Evolutionary conservation across 2,329 filamentous ascomycete genomes (phyloP), one percentile per base, ranked within the genome.

Genomic region (Penicillium crustosum): DNA sequence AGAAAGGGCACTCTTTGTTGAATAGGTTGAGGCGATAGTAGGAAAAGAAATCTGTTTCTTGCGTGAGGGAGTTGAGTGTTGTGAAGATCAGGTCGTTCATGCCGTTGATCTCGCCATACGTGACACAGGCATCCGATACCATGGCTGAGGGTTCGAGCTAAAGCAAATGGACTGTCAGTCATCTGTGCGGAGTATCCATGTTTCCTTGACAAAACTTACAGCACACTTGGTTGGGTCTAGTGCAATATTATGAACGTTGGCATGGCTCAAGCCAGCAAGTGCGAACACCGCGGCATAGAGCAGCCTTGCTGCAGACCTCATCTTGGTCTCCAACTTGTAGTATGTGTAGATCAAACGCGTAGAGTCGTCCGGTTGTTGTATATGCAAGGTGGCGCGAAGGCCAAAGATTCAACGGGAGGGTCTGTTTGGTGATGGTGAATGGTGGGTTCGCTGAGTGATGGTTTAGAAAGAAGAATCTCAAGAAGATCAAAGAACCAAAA

Each of bases 11-110:
- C 77, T 86, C 86, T 76, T 94, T 96, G 76, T 95, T 89, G 77
- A 91, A 99, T 21, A 99, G 83, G 74, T 97, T 97, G 45, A 99
- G 80, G 57, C 94, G 89, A 79, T 97, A 99, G 77, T 97, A 92
- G 53, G 93, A 93, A 78, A 99, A 99, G 83, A 97, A 99, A 77
- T 99, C 94, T 74, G 93, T 96, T 53, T 89, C 86, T 67, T 86
- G 86, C 0, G 91, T 96, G 45, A 99, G 85, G 55, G 90, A 88
- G 68, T 90, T 84, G 66, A 99, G 79, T 52, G 87, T 84, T 19
- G 92, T 90, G 67, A 88, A 87, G 61, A 97, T 82, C 59, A 86
- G 83, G 65, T 82, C 77, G 77, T 97, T 99, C 53, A 99, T 82
- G 41, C 82, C 80, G 72, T 99, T 93, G 75, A 99, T 89, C 38